Evolutionary conservation across 78 protist genomes (phyloP), one percentile per base, ranked within the genome.

Genomic region (Polysphondylium violaceum): DNA sequence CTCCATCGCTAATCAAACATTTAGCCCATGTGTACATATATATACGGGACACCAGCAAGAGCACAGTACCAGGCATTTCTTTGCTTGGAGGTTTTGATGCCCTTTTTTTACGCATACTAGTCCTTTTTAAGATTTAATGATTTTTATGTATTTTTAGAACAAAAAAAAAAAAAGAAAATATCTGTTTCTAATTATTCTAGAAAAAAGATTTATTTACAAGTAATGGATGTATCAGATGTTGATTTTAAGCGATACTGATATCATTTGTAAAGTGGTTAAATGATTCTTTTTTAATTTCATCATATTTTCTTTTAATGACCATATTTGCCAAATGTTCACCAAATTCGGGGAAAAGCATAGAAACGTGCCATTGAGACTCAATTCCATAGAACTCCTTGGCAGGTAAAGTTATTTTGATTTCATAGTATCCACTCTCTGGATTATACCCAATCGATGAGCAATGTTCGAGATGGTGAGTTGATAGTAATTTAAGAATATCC

Each of bases 321-420:
- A 69, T 16, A 0, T 33, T 25, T 0, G 27, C 36, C 14, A n/a
- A 25, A 69, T 69, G 75, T 19, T 64, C 43, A 2, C 88, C 88
- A 36, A 51, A 50, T 3, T 78, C 88, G 19, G 76, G 60, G 53
- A 78, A 78, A 44, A 25, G 23, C 4, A 64, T 50, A 4, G 38
- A 35, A 23, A 78, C 16, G n/a, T 64, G 29, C 50, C 60, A 78
- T 19, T 64, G 27, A 29, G 74, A 29, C 19, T 64, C 33, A 60
- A 78, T 78, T 23, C 88, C 88, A 65, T 78, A 78, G 60, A 78
- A 78, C 0, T 47, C 55, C 25, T 64, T 78, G 0, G 55, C 75
- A 29, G 71, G 74, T 3, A 64, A 21, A 4, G 36, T 38, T 3
- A 78, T 14, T 19, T 65, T 75, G 8, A 78, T 38, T 25, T 47